Percentiles rank a stretch among this genome's conserved stretches.
These are phyloP conservation scores for Chlamydomonas schloesseri DNA, from an alignment of 139 green algal genomes.

Conservation along the genomic window DNA sequence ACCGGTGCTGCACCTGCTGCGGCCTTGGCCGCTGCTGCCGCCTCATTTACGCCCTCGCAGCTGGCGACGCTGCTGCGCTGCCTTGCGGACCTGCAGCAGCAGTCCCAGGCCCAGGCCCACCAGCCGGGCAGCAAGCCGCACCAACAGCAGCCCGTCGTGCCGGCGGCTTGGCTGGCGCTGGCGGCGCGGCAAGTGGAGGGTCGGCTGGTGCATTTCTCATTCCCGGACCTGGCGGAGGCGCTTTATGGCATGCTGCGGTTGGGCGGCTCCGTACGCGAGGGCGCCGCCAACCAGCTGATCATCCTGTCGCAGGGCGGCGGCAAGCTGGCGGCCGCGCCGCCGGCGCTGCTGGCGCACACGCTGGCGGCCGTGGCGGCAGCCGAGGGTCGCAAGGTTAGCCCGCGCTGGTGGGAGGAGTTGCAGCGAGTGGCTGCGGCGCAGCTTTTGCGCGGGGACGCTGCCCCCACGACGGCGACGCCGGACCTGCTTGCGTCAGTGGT, in stretches of 20 bases:
- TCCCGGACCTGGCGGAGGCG: conserved; percentile 32
- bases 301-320: conserved; percentile 8
- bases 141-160: no score
- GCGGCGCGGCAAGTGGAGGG: conserved; percentile 33
- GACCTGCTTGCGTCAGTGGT: not conserved
- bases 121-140: no score
- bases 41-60: conserved; percentile 9
- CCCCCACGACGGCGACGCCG: not conserved
- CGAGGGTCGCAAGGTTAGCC: not conserved
- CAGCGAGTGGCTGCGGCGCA: not conserved
- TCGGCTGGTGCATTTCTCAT: not conserved
- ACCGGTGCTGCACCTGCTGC: no score
- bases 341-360: conserved; percentile 16
- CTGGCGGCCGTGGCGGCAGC: conserved; percentile 24
- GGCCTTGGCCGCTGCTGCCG: not conserved
- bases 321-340: conserved; percentile 13
- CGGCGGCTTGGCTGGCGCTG: not conserved
- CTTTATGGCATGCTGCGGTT: conserved; percentile 22
- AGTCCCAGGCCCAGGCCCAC: no score
- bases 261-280: not conserved
- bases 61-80: conserved; percentile 10
- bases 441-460: not conserved
- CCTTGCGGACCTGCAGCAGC: conserved; percentile 10
- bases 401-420: conserved; percentile 37
- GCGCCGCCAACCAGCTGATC: conserved; percentile 9